Evolutionary conservation across 2,329 filamentous ascomycete genomes (phyloP).

Genomic region (Rasamsonia emersonii): DNA sequence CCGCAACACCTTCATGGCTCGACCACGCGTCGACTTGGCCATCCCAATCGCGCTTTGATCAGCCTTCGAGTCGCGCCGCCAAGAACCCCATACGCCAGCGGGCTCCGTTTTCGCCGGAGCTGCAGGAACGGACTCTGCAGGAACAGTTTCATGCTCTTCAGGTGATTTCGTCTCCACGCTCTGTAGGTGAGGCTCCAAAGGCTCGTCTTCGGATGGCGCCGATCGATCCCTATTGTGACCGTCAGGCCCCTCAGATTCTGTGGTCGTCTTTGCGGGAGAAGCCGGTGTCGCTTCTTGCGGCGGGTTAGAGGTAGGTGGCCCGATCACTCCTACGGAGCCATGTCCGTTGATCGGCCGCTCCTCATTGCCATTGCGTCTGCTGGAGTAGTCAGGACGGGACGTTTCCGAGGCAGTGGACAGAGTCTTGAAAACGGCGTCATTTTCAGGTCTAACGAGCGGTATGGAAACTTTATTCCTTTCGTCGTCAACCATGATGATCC

Average conservation of each 20-base stretch:
- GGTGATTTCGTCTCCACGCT: conserved; percentile 16
- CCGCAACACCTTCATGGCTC: conserved; percentile 84
- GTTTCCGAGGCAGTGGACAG: conserved; percentile 51
- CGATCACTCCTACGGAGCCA: conserved; percentile 24
- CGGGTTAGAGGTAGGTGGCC: conserved; percentile 17
- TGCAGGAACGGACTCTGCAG: no score
- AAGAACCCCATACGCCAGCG: conserved; percentile 61
- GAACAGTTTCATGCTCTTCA: conserved; percentile 21
- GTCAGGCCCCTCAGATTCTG: conserved; percentile 17
- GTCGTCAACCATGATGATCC: conserved; percentile 77
- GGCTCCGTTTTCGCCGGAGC: conserved; percentile 25
- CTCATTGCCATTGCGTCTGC: conserved; percentile 2
- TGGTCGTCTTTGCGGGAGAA: conserved; percentile 18
- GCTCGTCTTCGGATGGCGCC: conserved; percentile 10
- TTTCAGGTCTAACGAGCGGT: conserved; percentile 85
- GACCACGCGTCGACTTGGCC: conserved; percentile 52
- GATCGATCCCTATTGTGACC: conserved; percentile 13
- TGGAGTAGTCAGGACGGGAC: conserved; percentile 6
- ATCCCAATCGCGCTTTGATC: conserved; percentile 35
- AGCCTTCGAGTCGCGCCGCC: conserved; percentile 46
- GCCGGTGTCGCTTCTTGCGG: no score
- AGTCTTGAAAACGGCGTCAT: conserved; percentile 70
- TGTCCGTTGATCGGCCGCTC: conserved; percentile 13
- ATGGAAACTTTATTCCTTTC: conserved; percentile 81
- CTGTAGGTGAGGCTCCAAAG: conserved; percentile 10